Conservation (phyloP, 2,329 filamentous ascomycete genomes). For the Coleophoma crateriformis region DNA sequence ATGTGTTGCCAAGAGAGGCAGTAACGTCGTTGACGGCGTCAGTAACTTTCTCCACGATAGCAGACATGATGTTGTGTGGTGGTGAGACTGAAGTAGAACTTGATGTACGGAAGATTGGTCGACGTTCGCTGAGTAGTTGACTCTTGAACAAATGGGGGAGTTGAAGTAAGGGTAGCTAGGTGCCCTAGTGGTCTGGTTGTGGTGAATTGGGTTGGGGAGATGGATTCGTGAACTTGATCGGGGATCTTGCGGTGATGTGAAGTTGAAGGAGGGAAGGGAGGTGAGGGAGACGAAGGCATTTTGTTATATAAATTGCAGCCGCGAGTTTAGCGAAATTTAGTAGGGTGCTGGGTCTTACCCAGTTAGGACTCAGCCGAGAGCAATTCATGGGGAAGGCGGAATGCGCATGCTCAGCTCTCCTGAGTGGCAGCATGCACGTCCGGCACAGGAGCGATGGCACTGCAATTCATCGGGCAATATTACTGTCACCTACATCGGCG, state of each 20-base stretch:
- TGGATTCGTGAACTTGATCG: constrained; percentile 23
- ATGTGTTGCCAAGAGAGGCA: constrained; percentile 59
- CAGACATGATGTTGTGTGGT: constrained; percentile 70
- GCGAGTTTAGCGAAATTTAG: constrained; percentile 3
- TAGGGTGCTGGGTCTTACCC: constrained; percentile 9
- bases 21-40: constrained; percentile 72
- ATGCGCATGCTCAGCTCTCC: neutral
- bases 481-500: too few relatives aligned
- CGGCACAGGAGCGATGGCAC: too few relatives aligned
- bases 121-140: constrained; percentile 39
- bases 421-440: too few relatives aligned
- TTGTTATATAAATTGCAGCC: constrained; percentile 16
- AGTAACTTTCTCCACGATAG: constrained; percentile 64
- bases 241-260: constrained; percentile 20
- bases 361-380: constrained; percentile 1
- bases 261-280: constrained; percentile 6
- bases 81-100: constrained; percentile 45
- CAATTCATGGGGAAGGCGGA: constrained; percentile 1
- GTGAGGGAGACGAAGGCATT: constrained; percentile 17
- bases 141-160: constrained; percentile 70
- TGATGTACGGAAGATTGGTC: constrained; percentile 37
- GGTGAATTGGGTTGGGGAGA: constrained; percentile 16
- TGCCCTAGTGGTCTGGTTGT: constrained; percentile 63
- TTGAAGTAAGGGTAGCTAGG: constrained; percentile 76
- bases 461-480: too few relatives aligned